Evolutionary conservation across 2,329 filamentous ascomycete genomes (phyloP).

Genomic region (Huntiella moniliformis): DNA sequence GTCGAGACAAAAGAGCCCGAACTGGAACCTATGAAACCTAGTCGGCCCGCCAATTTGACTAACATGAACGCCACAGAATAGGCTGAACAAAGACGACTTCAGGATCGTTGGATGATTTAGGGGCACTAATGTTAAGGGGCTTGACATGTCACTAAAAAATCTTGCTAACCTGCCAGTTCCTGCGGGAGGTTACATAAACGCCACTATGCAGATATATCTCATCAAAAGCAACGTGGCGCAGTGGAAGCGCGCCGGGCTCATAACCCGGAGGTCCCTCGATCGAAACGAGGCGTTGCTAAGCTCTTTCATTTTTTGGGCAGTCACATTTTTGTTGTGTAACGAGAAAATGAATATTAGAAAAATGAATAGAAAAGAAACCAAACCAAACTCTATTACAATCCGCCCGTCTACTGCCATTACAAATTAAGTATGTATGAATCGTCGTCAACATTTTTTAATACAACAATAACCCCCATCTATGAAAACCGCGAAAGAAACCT

Average conservation of each 20-base stretch:
- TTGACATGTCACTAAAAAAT: too few species aligned
- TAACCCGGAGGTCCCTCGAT: slow-evolving; percentile 12
- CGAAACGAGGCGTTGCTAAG: slow-evolving; percentile 11
- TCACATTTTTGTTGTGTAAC: background rate
- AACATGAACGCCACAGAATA: too few species aligned
- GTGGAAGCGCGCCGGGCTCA: slow-evolving; percentile 12
- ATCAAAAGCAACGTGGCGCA: slow-evolving; percentile 11
- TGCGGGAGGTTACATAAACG: background rate
- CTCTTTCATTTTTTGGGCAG: background rate
- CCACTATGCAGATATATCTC: background rate
- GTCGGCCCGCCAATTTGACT: too few species aligned
- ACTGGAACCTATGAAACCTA: too few species aligned
- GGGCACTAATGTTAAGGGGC: too few species aligned
- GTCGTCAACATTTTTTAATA: background rate
- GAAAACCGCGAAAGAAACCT: background rate
- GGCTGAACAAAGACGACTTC: too few species aligned
- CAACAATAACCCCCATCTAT: background rate
- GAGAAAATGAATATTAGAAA: too few species aligned
- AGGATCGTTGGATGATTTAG: too few species aligned
- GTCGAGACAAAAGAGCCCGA: too few species aligned
- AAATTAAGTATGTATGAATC: background rate
- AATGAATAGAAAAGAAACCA: background rate
- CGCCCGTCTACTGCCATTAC: background rate
- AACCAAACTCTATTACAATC: background rate
- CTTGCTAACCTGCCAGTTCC: background rate